Percentiles rank a stretch among this genome's conserved stretches.
These are phyloP conservation scores for Pseudoscleropodium purum DNA, from an alignment of 225 moss, liverwort and hornwort species.

Conservation along the genomic window DNA sequence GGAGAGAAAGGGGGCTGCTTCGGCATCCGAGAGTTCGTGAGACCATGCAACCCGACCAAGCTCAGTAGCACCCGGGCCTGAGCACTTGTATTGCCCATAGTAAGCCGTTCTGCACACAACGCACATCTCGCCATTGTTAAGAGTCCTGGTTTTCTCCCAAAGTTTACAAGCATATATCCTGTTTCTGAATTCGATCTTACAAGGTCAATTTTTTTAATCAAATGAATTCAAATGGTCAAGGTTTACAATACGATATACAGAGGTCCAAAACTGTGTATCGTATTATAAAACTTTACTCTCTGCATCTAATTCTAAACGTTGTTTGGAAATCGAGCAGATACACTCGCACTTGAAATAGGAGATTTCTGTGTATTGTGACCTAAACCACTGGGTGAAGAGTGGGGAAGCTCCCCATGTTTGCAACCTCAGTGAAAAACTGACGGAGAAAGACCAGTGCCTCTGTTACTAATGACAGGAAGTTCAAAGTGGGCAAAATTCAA, in stretches of 20 bases:
- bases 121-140: background rate
- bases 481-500: no score
- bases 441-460: background rate
- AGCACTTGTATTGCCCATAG: constrained; percentile 52
- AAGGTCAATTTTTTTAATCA: background rate
- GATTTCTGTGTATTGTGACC: no score
- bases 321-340: background rate
- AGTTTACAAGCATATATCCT: background rate
- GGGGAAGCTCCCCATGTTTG: no score
- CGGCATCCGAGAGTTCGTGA: constrained; percentile 40
- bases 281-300: background rate
- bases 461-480: background rate
- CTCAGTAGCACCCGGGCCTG: constrained; percentile 36
- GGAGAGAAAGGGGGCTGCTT: constrained; percentile 49
- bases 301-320: no score
- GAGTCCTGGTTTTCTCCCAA: background rate
- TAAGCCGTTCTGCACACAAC: constrained; percentile 26
- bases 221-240: no score
- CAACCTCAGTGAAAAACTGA: background rate
- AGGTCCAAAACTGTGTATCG: background rate
- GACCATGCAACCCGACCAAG: constrained; percentile 45
- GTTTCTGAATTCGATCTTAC: no score
- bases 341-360: background rate
- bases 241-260: background rate
- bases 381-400: no score